These are phyloP conservation scores for Edaphochlamys debaryana DNA, from an alignment of 139 green algal genomes.

Conservation along the genomic window DNA sequence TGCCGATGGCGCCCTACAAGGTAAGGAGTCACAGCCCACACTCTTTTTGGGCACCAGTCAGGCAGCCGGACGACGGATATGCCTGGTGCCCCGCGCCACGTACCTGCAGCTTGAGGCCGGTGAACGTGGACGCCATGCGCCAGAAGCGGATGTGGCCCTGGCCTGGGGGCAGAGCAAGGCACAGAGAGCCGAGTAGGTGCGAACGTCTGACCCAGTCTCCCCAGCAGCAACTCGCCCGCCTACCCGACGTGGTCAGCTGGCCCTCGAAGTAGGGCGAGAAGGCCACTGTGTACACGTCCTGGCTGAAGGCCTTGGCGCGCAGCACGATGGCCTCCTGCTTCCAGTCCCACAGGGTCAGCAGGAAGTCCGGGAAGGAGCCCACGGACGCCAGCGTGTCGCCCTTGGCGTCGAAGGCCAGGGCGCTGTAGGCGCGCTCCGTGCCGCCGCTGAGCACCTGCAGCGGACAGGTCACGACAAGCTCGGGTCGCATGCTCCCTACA, in stretches of 20 bases:
- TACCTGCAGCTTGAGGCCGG: constrained; percentile 93
- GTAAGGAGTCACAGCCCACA: no score
- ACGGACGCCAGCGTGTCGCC: constrained; percentile 82
- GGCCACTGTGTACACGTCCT: constrained; percentile 74
- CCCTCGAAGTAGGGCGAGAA: constrained; percentile 79
- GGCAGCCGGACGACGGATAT: no score
- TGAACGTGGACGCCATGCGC: constrained; percentile 90
- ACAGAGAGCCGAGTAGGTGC: no score
- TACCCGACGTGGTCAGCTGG: constrained; percentile 67
- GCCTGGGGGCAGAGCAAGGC: constrained; percentile 44
- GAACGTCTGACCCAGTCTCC: no score
- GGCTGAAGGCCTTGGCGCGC: constrained; percentile 82
- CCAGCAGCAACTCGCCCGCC: not conserved
- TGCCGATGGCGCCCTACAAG: constrained; percentile 79
- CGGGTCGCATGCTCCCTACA: no score
- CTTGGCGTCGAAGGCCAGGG: constrained; percentile 66
- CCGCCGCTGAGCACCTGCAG: constrained; percentile 63
- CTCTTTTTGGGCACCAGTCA: no score
- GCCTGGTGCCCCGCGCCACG: no score
- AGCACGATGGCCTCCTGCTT: constrained; percentile 71
- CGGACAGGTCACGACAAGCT: no score
- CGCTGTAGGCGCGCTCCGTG: constrained; percentile 75
- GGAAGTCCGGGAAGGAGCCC: constrained; percentile 79
- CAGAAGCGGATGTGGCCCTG: constrained; percentile 91
- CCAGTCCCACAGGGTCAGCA: constrained; percentile 89